Conservation (phyloP, 257 asterid species). For the Primulina eburnea region DNA sequence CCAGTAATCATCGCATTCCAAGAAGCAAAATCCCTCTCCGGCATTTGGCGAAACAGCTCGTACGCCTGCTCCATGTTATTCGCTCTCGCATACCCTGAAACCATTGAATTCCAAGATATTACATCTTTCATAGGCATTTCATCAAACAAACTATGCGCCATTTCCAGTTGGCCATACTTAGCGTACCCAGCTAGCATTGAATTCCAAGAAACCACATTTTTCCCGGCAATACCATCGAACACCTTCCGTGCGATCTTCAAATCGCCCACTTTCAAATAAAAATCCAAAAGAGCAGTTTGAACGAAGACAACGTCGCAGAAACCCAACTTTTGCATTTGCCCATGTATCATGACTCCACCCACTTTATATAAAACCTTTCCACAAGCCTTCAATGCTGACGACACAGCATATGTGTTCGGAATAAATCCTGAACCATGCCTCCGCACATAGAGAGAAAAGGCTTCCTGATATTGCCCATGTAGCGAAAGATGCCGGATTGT, state of each 20-base stretch:
- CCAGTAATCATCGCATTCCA: slow-evolving; percentile 80
- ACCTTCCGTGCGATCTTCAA: slow-evolving; percentile 59
- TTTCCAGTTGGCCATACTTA: slow-evolving; percentile 48
- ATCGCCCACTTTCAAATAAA: slow-evolving; percentile 65
- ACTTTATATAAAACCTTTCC: slow-evolving; percentile 38
- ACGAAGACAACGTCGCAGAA: slow-evolving; percentile 58
- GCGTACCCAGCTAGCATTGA: slow-evolving; percentile 66
- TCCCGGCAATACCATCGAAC: slow-evolving; percentile 57
- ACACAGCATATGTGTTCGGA: slow-evolving; percentile 63
- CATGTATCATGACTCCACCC: slow-evolving; percentile 66
- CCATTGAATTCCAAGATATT: slow-evolving; percentile 75
- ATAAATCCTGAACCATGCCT: slow-evolving; percentile 46
- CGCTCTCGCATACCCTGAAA: slow-evolving; percentile 54
- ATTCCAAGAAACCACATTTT: slow-evolving; percentile 81
- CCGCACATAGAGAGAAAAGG: slow-evolving; percentile 45
- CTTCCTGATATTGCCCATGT: slow-evolving; percentile 55
- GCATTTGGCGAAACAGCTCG: slow-evolving; percentile 59
- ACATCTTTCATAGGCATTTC: slow-evolving; percentile 73
- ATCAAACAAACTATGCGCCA: slow-evolving; percentile 59
- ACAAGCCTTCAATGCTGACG: slow-evolving; percentile 71
- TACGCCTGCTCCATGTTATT: slow-evolving; percentile 64
- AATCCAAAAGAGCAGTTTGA: slow-evolving; percentile 74
- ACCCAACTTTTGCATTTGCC: slow-evolving; percentile 62
- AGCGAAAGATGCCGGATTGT: slow-evolving; percentile 64
- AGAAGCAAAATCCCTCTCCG: slow-evolving; percentile 60